A percentile compares a stretch with the other conserved stretches of the same genome.
Evolutionary conservation across 2,329 filamentous ascomycete genomes (phyloP).

Genomic region (Aspergillus persii): DNA sequence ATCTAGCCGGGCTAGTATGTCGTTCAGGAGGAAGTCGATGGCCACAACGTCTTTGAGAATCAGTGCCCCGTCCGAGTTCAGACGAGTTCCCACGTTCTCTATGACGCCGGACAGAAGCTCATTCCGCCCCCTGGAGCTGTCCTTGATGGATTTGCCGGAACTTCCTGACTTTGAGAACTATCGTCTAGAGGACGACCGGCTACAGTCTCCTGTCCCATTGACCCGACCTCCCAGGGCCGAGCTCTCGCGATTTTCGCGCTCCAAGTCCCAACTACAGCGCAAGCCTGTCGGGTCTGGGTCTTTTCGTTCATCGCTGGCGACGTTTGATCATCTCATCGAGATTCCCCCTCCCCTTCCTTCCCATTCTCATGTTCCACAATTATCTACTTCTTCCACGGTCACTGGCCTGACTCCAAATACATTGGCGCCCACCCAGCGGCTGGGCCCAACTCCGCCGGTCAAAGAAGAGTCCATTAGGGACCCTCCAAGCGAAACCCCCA

Average conservation of each 20-base stretch:
- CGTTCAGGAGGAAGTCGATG: slow-evolving; percentile 34
- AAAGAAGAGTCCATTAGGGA: slow-evolving; percentile 1
- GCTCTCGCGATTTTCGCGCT: slow-evolving; percentile 17
- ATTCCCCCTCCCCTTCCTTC: slow-evolving; percentile 10
- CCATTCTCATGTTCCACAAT: slow-evolving; percentile 31
- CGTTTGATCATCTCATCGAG: slow-evolving; percentile 23
- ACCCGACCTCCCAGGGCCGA: slow-evolving; percentile 34
- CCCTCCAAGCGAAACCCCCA: slow-evolving; percentile 4
- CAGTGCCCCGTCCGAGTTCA: slow-evolving; percentile 44
- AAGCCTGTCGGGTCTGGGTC: slow-evolving; percentile 38
- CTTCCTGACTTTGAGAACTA: slow-evolving; percentile 42
- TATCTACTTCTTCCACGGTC: slow-evolving; percentile 21
- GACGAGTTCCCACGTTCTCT: slow-evolving; percentile 32
- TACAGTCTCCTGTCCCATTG: slow-evolving; percentile 17
- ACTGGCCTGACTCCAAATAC: slow-evolving; percentile 14
- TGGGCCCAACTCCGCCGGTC: background rate
- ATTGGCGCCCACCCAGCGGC: slow-evolving; percentile 1
- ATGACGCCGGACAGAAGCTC: background rate
- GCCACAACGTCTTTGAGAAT: slow-evolving; percentile 31
- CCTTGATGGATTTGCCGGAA: slow-evolving; percentile 45
- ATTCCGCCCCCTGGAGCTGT: slow-evolving; percentile 47
- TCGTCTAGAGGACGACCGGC: slow-evolving; percentile 29
- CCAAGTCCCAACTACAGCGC: slow-evolving; percentile 27
- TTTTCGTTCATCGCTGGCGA: slow-evolving; percentile 26
- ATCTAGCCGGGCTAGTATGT: slow-evolving; percentile 42